Evolutionary conservation across 257 asterid species (phyloP), one percentile per base, ranked within the genome.

Genomic region (Forsythia viridissima): DNA sequence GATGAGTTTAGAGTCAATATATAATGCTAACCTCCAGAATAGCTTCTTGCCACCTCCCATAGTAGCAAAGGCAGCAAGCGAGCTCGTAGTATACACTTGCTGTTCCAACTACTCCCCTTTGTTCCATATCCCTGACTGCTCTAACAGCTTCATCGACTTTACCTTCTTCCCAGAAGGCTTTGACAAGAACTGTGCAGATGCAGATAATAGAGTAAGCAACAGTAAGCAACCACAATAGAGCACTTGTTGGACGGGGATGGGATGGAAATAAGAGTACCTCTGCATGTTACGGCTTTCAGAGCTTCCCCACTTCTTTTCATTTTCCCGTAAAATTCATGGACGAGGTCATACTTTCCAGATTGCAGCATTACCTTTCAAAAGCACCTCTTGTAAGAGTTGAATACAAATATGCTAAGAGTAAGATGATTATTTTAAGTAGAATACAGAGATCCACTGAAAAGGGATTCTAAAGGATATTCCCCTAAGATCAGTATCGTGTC

Each of bases 61-160:
- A 85, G 86, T 87, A 89, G 91, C 97, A 92, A 86, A 96, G 99
- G 86, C 99, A 96, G 44, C 99, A 90, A 83, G 98, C 98, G 38
- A 96, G 88, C 85, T 96, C 99, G 77, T 90, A 93, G 84, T 96
- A 96, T n/a, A 96, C 97, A 82, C 90, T 86, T 46, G 96, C 83
- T 3, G 80, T 86, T 82, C 98, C 99, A 73, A 92, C 83, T 48
- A 96, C 83, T 36, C 99, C 99, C 80, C 92, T 91, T 82, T 84
- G 86, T 86, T 93, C 98, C 99, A 96, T 93, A 72, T 93, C 96
- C 85, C 98, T 82, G 73, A 92, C 98, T 0, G 96, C 96, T 81
- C 84, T 82, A 83, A 93, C 86, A 74, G 98, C 98, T 83, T 93
- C 97, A 77, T 83, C 65, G 46, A 86, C 91, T 91, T 89, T 93